Base-by-base conservation (phyloP, 352 stramenopile genomes). In the Phytophthora ramorum region DNA sequence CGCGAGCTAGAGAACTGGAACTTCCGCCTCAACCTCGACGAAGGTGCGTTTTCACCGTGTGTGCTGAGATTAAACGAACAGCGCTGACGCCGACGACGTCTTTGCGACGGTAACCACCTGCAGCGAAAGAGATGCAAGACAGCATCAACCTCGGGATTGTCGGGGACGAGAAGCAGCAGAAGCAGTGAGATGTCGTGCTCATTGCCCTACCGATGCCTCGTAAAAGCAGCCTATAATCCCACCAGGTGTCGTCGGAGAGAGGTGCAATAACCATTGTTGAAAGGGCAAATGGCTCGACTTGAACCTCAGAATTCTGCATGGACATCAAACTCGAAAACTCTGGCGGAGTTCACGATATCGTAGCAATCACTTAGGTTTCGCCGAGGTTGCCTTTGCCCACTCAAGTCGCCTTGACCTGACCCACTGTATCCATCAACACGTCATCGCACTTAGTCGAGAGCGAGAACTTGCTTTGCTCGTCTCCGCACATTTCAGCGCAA, bases 1-100 rank as follows among this genome's bases (percentile, higher is more conserved):
- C 81, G 85, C n/a, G 85, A 92, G 63, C 81, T 93, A 8, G 79
- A 91, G 61, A 93, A 93, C 59, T 89, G 79, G 76, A 92, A 93
- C 61, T 93, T 93, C 56, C 72, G 83, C 4, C 76, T 93, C 12
- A 91, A 93, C 54, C 75, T 91, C 19, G 85, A 93, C 20, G 85
- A 93, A 87, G 79, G 84, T 91, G 24, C 43, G 69, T 45, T 35
- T 10, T 6, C 16, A 7, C n/a, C 4, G 10, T 51, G 24, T n/a
- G 28, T 50, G 7, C 0, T 5, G 19, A 50, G 12, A 64, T 48
- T 32, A 2, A 10, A 49, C 16, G 35, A 34, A 30, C 24, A 26
- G 35, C 20, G 5, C 35, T n/a, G 46, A 24, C 34, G 6, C 20
- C 58, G 43, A 57, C 34, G 40, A 34, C 65, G 19, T 48, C 24